Base-by-base conservation (phyloP, 2,329 filamentous ascomycete genomes). In the Ophiobolus disseminans region DNA sequence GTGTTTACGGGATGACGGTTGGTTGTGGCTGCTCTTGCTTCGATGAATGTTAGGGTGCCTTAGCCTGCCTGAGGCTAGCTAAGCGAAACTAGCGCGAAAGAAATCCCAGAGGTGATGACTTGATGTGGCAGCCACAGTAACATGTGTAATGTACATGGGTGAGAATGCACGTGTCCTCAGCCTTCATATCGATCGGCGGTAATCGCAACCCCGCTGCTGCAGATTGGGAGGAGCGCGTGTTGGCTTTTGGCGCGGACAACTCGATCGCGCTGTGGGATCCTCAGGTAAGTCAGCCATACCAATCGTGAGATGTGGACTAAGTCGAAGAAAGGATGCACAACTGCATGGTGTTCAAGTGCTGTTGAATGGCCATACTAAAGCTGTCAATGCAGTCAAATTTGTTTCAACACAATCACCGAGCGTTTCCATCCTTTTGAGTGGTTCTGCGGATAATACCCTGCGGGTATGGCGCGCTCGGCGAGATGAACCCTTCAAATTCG, bases 251-350 rank as follows among this genome's bases (percentile, higher is more conserved):
- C 23, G 88, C 92, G 7, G 90, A 95, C 73, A 86, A 87, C 61
- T 94, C 94, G 75, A 82, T 99, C 62, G 93, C 91, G 34, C 70
- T 97, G 31, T 99, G 94, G 94, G 80, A 86, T 68, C 91, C 91
- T 46, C 74, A 81, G 69, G 90, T 92, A 80, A 74, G 86, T 76
- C 50, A 36, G 28, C 21, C 22, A 14, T 25, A 13, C 22, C 19
- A 28, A 39, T 38, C 25, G n/a, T 22, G 21, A 20, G 41, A 21
- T 17, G 19, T 34, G 13, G 21, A 31, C 55, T 68, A 48, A 70
- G 22, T 10, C 16, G 17, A 17, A 22, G 8, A 21, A 11, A 82
- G 74, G 76, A 81, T 48, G 56, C 67, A 22, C 60, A 70, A 21
- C 62, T 77, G 19, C 68, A 64, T 14, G 92, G 93, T 5, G 79